phyloP scores from a whole-genome alignment of 495 filamentous ascomycete genomes.

The Evernia prunastri region DNA sequence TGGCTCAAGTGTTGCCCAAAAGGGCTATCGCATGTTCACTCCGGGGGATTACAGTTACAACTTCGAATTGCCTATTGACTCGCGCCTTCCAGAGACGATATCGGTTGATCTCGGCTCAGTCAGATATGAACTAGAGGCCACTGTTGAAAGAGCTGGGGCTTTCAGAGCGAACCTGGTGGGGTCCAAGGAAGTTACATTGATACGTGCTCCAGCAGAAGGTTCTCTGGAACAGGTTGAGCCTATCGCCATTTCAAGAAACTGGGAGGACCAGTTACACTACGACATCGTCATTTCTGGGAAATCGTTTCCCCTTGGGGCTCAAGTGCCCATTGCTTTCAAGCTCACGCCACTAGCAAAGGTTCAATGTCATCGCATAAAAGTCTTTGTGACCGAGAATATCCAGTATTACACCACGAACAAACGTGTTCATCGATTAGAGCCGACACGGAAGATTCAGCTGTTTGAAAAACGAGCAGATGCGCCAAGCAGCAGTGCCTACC shows the following conservation, averaged over 20 bases:
- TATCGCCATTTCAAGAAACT: slow-evolving; percentile 92
- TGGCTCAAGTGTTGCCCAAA: slow-evolving; percentile 61
- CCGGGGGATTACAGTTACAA: slow-evolving; percentile 91
- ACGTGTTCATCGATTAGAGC: slow-evolving; percentile 80
- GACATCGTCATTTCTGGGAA: slow-evolving; percentile 99
- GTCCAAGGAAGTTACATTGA: slow-evolving; percentile 73
- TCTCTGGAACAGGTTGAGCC: slow-evolving; percentile 92
- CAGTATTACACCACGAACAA: slow-evolving; percentile 90
- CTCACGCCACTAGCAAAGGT: slow-evolving; percentile 94
- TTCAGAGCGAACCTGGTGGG: slow-evolving; percentile 89
- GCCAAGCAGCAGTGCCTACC: slow-evolving; percentile 67
- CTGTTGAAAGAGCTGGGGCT: slow-evolving; percentile 81
- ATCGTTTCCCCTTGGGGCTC: slow-evolving; percentile 87
- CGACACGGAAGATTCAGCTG: slow-evolving; percentile 74
- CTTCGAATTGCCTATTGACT: slow-evolving; percentile 92
- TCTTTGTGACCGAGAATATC: slow-evolving; percentile 87
- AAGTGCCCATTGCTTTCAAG: slow-evolving; percentile 96
- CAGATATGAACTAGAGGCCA: slow-evolving; percentile 81
- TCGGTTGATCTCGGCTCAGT: slow-evolving; percentile 84
- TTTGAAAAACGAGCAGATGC: slow-evolving; percentile 89
- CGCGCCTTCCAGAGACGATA: slow-evolving; percentile 85
- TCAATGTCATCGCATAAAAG: slow-evolving; percentile 92
- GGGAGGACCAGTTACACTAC: slow-evolving; percentile 98
- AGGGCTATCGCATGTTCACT: slow-evolving; percentile 82
- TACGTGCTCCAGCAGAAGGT: slow-evolving; percentile 83